Evolutionary conservation across 2,329 filamentous ascomycete species (phyloP).

Genomic region (Ceratocystiopsis sp.): DNA sequence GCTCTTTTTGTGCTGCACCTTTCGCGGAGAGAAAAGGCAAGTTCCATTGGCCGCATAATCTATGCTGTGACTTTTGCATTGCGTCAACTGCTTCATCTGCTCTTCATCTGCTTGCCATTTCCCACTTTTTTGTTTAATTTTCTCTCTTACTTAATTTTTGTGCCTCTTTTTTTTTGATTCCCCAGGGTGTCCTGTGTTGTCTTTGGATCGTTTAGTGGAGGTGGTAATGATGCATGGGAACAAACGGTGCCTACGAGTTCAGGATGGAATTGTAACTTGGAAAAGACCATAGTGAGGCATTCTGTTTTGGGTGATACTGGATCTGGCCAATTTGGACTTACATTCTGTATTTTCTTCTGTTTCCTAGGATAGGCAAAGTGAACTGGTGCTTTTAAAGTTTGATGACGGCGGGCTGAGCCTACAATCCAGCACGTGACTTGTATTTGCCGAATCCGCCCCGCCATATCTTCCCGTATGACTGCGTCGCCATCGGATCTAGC

Average conservation of each 20-base stretch:
- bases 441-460: no score
- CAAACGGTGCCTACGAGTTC: not conserved
- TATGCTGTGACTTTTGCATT: not conserved
- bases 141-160: not conserved
- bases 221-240: not conserved
- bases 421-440: no score
- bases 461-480: no score
- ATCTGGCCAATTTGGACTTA: no score
- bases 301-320: no score
- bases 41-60: not conserved
- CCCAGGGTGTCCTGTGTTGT: slow-evolving; percentile 2
- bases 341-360: no score
- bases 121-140: not conserved
- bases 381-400: no score
- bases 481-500: no score
- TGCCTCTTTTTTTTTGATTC: slow-evolving; percentile 4
- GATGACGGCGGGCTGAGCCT: no score
- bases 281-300: not conserved
- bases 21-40: not conserved
- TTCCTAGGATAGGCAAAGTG: no score
- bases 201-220: not conserved
- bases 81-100: not conserved
- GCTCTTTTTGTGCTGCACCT: not conserved
- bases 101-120: not conserved
- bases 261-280: not conserved